A percentile compares a stretch with the other conserved stretches of the same genome.
Evolutionary conservation across 768 basidiomycete species (phyloP).

Genomic region (Lepiota brunneoincarnata): DNA sequence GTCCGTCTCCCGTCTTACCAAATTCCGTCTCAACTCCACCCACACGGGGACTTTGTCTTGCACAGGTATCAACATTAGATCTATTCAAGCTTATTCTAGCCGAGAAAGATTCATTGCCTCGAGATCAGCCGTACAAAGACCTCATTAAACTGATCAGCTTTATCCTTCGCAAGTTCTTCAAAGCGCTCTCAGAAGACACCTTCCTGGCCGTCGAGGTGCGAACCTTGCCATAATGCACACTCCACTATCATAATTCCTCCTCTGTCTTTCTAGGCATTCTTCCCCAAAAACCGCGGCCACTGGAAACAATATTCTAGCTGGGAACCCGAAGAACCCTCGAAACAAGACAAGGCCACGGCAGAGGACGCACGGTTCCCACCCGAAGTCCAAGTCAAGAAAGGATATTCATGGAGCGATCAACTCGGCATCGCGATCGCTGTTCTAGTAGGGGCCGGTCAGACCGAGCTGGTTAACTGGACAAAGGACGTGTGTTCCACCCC

Average conservation of each 20-base stretch:
- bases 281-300: slow-evolving; percentile 82
- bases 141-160: slow-evolving; percentile 81
- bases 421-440: slow-evolving; percentile 81
- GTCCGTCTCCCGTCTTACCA: slow-evolving; percentile 39
- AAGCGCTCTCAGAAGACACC: slow-evolving; percentile 76
- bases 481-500: slow-evolving; percentile 59
- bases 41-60: slow-evolving; percentile 13
- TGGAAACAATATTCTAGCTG: slow-evolving; percentile 87
- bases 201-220: slow-evolving; percentile 88
- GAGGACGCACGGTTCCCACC: slow-evolving; percentile 48
- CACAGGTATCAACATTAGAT: slow-evolving; percentile 82
- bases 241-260: slow-evolving; percentile 7
- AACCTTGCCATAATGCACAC: slow-evolving; percentile 12
- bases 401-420: slow-evolving; percentile 86
- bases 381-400: slow-evolving; percentile 83
- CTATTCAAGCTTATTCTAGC: slow-evolving; percentile 87
- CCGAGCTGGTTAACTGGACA: slow-evolving; percentile 72
- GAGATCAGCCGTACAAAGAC: slow-evolving; percentile 78
- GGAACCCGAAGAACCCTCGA: slow-evolving; percentile 52
- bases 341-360: slow-evolving; percentile 31
- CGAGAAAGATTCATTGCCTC: slow-evolving; percentile 76
- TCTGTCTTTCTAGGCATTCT: slow-evolving; percentile 61
- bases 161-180: slow-evolving; percentile 93
- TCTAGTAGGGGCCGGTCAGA: slow-evolving; percentile 64
- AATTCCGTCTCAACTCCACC: slow-evolving; percentile 12